Percentiles rank a stretch among this genome's conserved stretches.
phyloP scores from a whole-genome alignment of 2,329 filamentous ascomycete genomes.

The Colletotrichum euphorbiae region DNA sequence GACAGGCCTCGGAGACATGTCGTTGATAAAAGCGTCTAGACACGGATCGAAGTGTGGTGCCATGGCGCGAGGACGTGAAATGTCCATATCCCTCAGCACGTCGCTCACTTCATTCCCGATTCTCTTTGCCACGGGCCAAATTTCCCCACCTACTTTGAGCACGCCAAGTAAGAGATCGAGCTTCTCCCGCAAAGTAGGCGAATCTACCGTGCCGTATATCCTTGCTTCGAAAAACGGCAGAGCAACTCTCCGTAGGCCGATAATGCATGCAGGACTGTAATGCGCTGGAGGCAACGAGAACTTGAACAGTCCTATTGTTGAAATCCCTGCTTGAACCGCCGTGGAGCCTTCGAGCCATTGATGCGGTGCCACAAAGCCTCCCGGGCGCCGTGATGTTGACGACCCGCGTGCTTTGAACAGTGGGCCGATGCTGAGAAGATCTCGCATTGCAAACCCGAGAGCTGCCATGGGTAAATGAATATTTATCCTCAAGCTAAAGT shows the following conservation, averaged over 20 bases:
- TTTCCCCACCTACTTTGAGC: constrained; percentile 48
- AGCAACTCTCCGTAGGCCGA: constrained; percentile 44
- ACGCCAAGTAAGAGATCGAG: constrained; percentile 47
- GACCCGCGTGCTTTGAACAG: constrained; percentile 26
- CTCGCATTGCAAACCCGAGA: constrained; percentile 19
- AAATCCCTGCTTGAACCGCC: constrained; percentile 48
- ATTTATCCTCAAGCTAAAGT: constrained; percentile 21
- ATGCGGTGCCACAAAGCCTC: neutral
- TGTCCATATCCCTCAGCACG: constrained; percentile 20
- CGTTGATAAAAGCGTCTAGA: constrained; percentile 24
- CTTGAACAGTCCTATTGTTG: constrained; percentile 48
- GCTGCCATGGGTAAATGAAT: constrained; percentile 45
- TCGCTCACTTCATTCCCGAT: constrained; percentile 30
- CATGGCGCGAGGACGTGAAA: neutral
- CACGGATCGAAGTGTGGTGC: constrained; percentile 1
- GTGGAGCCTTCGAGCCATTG: constrained; percentile 32
- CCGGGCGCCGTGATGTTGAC: neutral
- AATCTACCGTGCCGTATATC: constrained; percentile 49
- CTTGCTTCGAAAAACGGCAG: constrained; percentile 49
- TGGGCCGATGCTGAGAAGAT: constrained; percentile 27
- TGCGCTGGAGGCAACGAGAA: constrained; percentile 46
- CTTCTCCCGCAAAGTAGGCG: constrained; percentile 47
- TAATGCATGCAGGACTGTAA: constrained; percentile 44
- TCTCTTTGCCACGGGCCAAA: constrained; percentile 49
- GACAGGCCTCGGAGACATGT: constrained; percentile 7